Conservation (phyloP, 192 early-diverging fungal genomes). For the Coemansia sp. region DNA sequence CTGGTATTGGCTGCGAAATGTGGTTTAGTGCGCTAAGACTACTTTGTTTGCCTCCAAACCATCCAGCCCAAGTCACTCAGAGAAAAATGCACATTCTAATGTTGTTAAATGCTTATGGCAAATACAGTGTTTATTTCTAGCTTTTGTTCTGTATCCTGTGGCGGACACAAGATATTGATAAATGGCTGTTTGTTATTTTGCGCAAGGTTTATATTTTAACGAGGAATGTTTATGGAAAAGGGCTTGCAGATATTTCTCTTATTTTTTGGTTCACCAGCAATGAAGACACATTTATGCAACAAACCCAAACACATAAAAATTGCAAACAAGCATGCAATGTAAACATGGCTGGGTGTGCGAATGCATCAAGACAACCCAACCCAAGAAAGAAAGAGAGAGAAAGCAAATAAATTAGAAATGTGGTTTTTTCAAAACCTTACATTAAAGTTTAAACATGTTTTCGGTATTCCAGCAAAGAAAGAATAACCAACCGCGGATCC, state of each 20-base stretch:
- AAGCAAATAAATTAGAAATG: not conserved
- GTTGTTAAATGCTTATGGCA: too few species aligned
- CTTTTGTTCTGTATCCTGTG: too few species aligned
- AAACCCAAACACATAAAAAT: not conserved
- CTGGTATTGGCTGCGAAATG: not conserved
- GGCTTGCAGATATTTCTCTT: too few species aligned
- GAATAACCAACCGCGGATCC: not conserved
- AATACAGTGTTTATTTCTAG: too few species aligned
- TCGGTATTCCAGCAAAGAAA: not conserved
- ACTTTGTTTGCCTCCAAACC: not conserved
- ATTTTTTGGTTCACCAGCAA: too few species aligned
- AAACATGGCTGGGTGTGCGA: not conserved
- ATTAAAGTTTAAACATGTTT: not conserved
- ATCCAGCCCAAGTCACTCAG: not conserved
- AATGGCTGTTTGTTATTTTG: too few species aligned
- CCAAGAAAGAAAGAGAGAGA: not conserved
- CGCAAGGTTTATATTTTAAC: not conserved
- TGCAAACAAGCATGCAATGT: not conserved
- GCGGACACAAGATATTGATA: too few species aligned
- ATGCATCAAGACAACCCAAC: not conserved
- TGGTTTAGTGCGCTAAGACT: not conserved
- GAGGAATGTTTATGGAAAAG: too few species aligned
- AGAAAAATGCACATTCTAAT: not conserved
- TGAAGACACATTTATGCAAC: not conserved
- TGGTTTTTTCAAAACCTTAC: too few species aligned